These are phyloP conservation scores for Fusarium hostae DNA, from an alignment of 2,329 filamentous ascomycete species.

Conservation along the genomic window DNA sequence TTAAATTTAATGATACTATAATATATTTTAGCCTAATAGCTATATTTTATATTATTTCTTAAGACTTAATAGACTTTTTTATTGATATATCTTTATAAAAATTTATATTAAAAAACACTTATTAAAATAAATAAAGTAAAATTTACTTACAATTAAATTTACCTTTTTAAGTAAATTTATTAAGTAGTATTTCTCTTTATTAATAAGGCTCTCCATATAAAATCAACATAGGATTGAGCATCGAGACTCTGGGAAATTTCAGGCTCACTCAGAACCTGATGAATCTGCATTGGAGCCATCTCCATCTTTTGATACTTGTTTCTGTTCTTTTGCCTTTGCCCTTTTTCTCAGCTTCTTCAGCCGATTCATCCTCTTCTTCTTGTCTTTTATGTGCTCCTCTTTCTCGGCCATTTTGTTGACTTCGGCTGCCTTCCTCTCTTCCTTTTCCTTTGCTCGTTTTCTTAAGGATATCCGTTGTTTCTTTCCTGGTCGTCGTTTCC, in stretches of 20 bases:
- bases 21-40: background rate
- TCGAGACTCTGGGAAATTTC: background rate
- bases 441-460: constrained; percentile 55
- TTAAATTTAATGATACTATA: background rate
- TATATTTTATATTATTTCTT: background rate
- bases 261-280: constrained; percentile 25
- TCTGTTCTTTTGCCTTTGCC: constrained; percentile 67
- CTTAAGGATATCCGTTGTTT: constrained; percentile 66
- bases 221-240: background rate
- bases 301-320: constrained; percentile 47
- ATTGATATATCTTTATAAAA: too few species aligned
- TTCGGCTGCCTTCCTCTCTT: constrained; percentile 53
- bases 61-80: too few species aligned
- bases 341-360: constrained; percentile 69
- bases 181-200: background rate
- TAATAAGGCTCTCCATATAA: background rate
- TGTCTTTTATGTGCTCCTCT: constrained; percentile 67
- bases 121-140: too few species aligned
- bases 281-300: constrained; percentile 34
- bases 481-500: constrained; percentile 65
- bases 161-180: too few species aligned
- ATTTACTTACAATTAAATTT: too few species aligned
- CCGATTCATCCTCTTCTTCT: constrained; percentile 71
- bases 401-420: constrained; percentile 58
- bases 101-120: too few species aligned